Conservation (phyloP, 805 yeast genomes). For the Candida cerambycidarum region DNA sequence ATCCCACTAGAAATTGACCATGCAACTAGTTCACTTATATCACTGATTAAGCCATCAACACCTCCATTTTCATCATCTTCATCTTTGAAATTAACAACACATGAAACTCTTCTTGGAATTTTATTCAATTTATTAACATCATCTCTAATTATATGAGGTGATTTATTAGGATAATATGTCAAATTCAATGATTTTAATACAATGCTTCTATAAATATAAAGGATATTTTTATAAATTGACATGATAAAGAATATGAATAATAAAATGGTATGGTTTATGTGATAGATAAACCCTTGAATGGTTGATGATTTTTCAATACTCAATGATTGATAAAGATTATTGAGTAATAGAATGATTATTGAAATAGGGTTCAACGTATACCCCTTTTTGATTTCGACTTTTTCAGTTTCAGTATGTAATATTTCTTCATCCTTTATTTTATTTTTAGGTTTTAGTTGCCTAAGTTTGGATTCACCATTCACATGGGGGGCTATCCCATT, state of each 20-base stretch:
- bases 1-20: slow-evolving; percentile 95
- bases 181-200: slow-evolving; percentile 58
- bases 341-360: not conserved
- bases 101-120: slow-evolving; percentile 74
- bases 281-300: slow-evolving; percentile 10
- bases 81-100: slow-evolving; percentile 69
- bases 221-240: slow-evolving; percentile 53
- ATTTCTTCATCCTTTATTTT: not conserved
- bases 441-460: not conserved
- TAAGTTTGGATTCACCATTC: not conserved
- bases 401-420: not conserved
- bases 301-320: slow-evolving; percentile 4
- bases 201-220: slow-evolving; percentile 51
- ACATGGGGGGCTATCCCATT: not conserved
- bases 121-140: slow-evolving; percentile 75
- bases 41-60: slow-evolving; percentile 72
- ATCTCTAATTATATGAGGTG: slow-evolving; percentile 83
- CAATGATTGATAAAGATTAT: slow-evolving; percentile 3
- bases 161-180: slow-evolving; percentile 64
- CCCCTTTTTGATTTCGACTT: not conserved
- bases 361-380: not conserved
- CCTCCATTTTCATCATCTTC: slow-evolving; percentile 91
- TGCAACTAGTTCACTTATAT: slow-evolving; percentile 72
- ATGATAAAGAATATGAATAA: slow-evolving; percentile 54
- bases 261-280: slow-evolving; percentile 48